These are phyloP conservation scores for Globisporangium camurandrum DNA, from an alignment of 352 stramenopile species.

Conservation along the genomic window DNA sequence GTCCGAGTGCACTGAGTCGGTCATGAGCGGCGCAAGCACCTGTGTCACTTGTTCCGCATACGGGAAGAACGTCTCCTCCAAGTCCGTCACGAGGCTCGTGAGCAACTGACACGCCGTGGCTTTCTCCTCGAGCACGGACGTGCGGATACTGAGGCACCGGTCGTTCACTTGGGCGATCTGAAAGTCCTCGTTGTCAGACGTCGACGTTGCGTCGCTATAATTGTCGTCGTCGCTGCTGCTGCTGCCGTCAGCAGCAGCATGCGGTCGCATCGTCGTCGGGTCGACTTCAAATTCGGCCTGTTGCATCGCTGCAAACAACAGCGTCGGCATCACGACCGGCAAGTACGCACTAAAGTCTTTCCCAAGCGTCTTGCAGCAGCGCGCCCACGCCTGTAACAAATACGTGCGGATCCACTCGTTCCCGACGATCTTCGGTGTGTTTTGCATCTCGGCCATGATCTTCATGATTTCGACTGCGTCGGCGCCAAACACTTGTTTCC, in stretches of 20 bases:
- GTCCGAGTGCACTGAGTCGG: conserved; percentile 79
- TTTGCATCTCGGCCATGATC: conserved; percentile 83
- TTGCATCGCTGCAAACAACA: conserved; percentile 69
- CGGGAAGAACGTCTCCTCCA: conserved; percentile 82
- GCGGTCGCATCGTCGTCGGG: conserved; percentile 35
- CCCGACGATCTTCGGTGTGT: conserved; percentile 63
- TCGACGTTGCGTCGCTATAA: conserved; percentile 43
- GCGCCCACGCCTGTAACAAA: conserved; percentile 70
- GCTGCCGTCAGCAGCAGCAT: conserved; percentile 43
- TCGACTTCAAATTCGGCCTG: conserved; percentile 83
- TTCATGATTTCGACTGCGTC: conserved; percentile 75
- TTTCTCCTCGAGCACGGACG: conserved; percentile 77
- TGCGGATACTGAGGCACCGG: conserved; percentile 76
- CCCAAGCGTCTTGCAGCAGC: conserved; percentile 67
- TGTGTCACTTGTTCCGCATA: conserved; percentile 83
- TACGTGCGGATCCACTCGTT: conserved; percentile 84
- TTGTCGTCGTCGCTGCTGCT: conserved; percentile 25
- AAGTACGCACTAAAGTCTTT: conserved; percentile 76
- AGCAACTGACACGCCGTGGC: conserved; percentile 76
- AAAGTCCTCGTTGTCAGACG: conserved; percentile 57
- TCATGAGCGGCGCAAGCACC: conserved; percentile 72
- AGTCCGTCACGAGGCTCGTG: conserved; percentile 60
- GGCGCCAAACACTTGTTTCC: conserved; percentile 54
- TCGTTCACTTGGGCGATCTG: conserved; percentile 82
- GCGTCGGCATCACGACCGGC: conserved; percentile 72